A percentile compares a stretch with the other conserved stretches of the same genome.
Evolutionary conservation across 495 filamentous ascomycete species (phyloP).

Genomic region (Xylaria castorea): DNA sequence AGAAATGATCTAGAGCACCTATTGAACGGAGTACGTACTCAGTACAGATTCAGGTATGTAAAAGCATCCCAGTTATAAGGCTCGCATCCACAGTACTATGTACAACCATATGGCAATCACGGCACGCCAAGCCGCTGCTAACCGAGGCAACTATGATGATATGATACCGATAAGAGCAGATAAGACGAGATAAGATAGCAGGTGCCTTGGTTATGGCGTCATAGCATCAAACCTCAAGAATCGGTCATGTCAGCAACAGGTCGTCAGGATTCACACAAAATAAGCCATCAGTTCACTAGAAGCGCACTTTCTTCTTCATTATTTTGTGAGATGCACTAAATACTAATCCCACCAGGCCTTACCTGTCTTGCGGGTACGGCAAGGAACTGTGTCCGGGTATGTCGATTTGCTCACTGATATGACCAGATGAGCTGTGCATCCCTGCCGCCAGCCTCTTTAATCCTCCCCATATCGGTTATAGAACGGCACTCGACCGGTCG

Average conservation of each 20-base stretch:
- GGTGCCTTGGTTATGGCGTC: background rate
- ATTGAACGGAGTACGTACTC: too few species aligned
- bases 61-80: too few species aligned
- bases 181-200: background rate
- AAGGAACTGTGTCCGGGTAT: too few species aligned
- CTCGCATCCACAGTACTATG: too few species aligned
- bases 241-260: too few species aligned
- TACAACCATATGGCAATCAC: too few species aligned
- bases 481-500: background rate
- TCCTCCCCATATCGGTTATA: background rate
- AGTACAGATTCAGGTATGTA: too few species aligned
- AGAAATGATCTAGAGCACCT: too few species aligned
- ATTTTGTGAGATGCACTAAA: constrained; percentile 11
- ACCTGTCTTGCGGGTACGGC: background rate
- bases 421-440: background rate
- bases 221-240: background rate
- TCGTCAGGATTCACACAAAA: background rate
- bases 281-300: background rate
- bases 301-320: constrained; percentile 1
- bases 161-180: background rate
- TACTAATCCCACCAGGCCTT: background rate
- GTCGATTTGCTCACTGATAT: background rate
- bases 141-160: background rate
- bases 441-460: background rate
- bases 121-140: background rate